Evolutionary conservation across 2,329 filamentous ascomycete species (phyloP), one percentile per base, ranked within the genome.

Genomic region (Alternaria angustiovoidea): DNA sequence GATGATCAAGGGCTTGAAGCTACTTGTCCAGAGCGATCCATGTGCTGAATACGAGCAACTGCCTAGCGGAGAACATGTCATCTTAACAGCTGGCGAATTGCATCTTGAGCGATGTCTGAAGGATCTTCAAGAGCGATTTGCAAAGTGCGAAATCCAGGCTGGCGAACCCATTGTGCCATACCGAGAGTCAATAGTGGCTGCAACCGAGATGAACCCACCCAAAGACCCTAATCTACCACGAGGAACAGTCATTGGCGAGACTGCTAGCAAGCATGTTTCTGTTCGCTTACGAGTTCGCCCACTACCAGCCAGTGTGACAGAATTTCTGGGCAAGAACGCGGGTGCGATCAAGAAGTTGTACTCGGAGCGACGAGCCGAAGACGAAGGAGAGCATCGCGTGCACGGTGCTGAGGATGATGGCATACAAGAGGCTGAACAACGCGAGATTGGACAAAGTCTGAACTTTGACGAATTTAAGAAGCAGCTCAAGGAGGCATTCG

Each of bases 11-110:
- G 95, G 95, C 0, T 82, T 99, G 53, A 89, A 89, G 63, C 82
- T 99, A 18, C 87, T 99, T 1, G 94, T 97, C 32, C 93, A 97
- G 74, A 96, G 93, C 70, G 95, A 99, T 72, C 94, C 95, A 0
- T 98, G 95, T 72, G 95, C 94, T 14, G 90, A 96, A 76, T 99
- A 99, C 70, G 94, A 98, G 76, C 92, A 96, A 51, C 90, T 98
- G 53, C 87, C 90, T 57, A 97, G 90, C 68, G 95, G 95, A 57
- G 95, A 99, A 80, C 95, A 99, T 78, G 95, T 99, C 42, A 88
- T 99, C 22, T 80, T 97, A 38, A 98, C 95, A 0, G 95, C 95
- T 6, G 95, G 95, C 54, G 95, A 99, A 78, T 77, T 99, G 67
- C 95, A 99, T 80, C 84, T 99, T 3, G 95, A 99, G 79, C 86